A percentile compares a stretch with the other conserved stretches of the same genome.
Conservation (phyloP, 1,139 yeast genomes). For the Diutina neorugosa region DNA sequence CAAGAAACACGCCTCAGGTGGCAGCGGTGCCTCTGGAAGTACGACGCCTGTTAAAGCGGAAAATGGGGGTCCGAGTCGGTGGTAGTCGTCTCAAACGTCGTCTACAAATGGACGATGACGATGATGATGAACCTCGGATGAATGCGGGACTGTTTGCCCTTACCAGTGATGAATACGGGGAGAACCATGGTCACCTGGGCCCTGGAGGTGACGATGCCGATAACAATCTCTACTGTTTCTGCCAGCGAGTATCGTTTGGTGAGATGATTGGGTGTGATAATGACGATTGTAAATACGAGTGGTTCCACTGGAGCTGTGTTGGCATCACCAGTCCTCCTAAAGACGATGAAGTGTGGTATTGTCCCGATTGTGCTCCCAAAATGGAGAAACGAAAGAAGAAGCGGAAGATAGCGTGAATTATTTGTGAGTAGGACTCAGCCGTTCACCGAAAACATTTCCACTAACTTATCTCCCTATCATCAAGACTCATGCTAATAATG, state of each 20-base stretch:
- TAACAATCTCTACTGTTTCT: constrained; percentile 61
- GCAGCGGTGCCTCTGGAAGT: neutral
- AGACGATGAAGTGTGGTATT: constrained; percentile 56
- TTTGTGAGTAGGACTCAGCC: too few relatives aligned
- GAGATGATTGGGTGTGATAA: constrained; percentile 92
- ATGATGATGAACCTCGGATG: neutral
- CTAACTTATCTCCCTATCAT: too few relatives aligned
- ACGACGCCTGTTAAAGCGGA: neutral
- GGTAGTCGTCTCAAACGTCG: neutral
- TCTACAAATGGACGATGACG: neutral
- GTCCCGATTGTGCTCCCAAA: constrained; percentile 50
- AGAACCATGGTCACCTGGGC: constrained; percentile 5
- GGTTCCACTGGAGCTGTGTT: constrained; percentile 85
- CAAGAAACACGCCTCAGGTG: neutral
- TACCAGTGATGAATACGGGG: constrained; percentile 7
- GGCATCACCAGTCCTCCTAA: constrained; percentile 64
- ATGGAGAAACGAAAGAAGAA: constrained; percentile 38
- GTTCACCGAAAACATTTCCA: too few relatives aligned
- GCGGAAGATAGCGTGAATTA: constrained; percentile 15
- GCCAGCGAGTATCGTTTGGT: constrained; percentile 78
- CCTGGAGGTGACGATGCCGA: constrained; percentile 43
- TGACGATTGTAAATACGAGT: constrained; percentile 66
- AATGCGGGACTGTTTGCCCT: constrained; percentile 4
- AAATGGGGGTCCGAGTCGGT: neutral
- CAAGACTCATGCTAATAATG: too few relatives aligned